Evolutionary conservation across 2,329 filamentous ascomycete genomes (phyloP), one percentile per base, ranked within the genome.

Genomic region (Talaromyces verruculosus): DNA sequence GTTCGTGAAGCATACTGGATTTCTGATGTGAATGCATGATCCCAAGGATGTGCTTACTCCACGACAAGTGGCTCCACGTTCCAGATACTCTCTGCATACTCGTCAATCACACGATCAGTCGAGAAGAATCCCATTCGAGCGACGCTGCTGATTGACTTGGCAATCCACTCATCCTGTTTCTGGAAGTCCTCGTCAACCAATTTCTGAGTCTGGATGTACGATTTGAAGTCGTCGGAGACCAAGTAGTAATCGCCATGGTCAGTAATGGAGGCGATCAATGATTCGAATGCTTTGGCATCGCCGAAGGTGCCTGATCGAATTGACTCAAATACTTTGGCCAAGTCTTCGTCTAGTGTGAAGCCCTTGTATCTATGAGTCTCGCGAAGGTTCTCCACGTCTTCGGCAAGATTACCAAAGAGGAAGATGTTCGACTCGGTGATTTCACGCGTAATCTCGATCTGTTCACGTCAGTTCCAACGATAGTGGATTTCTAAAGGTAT

Each of bases 181-280:
- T 88, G 88, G 84, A 96, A 99, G 61, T 92, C 89, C 80, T 94
- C 89, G 74, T 99, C 95, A 37, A 99, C 93, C 64, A 97, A 85
- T 66, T 88, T 85, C 69, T 99, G 95, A 7, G 95, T 97, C 79
- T 94, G 88, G 72, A 96, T 84, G 82, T 99, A 99, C 76, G 90
- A 94, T 80, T 92, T 88, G 85, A 99, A 99, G 79, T 99, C 95
- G 75, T 99, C 95, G 45, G 92, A 97, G 58, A 98, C 93, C 35
- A 99, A 87, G 79, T 99, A 99, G 83, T 96, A 98, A 78, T 99
- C 95, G 45, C 95, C 93, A 70, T 98, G 95, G 67, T 97, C 91
- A 69, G 90, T 88, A 69, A 99, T 93, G 10, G 92, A 91, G 69
- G 90, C 87, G 70, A 96, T 86, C 69, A 99, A 85, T 35, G 91